phyloP scores from a whole-genome alignment of 106 monocot genomes.

The Dioscorea zingiberensis region DNA sequence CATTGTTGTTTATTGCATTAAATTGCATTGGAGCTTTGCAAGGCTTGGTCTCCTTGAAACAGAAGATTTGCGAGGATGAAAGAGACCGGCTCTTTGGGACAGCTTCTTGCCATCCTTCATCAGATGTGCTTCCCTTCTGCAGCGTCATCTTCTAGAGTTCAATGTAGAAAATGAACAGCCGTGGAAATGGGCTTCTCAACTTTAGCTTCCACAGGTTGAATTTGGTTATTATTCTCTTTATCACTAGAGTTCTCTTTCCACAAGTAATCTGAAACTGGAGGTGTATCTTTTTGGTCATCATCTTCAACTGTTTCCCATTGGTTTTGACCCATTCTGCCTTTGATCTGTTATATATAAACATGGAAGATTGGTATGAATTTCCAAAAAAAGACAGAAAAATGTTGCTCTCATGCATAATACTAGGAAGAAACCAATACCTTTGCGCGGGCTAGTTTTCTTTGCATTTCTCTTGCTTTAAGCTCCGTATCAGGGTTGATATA shows the following conservation, averaged over 20 bases:
- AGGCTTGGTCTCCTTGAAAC: constrained; percentile 64
- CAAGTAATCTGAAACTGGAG: constrained; percentile 22
- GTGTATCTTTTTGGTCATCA: constrained; percentile 41
- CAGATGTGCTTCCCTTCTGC: constrained; percentile 35
- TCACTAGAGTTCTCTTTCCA: constrained; percentile 36
- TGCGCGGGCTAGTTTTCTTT: constrained; percentile 77
- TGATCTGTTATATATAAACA: constrained; percentile 50
- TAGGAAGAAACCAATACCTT: constrained; percentile 41
- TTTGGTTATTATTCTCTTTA: constrained; percentile 47
- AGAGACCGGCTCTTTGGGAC: constrained; percentile 58
- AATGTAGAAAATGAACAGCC: constrained; percentile 13
- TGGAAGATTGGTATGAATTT: neutral
- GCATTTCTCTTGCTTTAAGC: constrained; percentile 77
- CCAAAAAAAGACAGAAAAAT: too few species aligned
- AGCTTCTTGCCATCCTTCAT: constrained; percentile 99
- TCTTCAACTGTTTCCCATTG: constrained; percentile 55
- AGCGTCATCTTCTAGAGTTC: constrained; percentile 28
- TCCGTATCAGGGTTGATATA: constrained; percentile 94
- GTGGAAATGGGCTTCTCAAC: constrained; percentile 32
- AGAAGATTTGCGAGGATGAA: constrained; percentile 40
- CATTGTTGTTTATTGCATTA: constrained; percentile 31
- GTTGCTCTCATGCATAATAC: too few species aligned
- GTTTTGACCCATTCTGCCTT: constrained; percentile 46
- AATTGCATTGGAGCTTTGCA: constrained; percentile 71
- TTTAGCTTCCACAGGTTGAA: constrained; percentile 27